These are phyloP conservation scores for Termitomyces titanicus DNA, from an alignment of 768 basidiomycete species.

Conservation along the genomic window DNA sequence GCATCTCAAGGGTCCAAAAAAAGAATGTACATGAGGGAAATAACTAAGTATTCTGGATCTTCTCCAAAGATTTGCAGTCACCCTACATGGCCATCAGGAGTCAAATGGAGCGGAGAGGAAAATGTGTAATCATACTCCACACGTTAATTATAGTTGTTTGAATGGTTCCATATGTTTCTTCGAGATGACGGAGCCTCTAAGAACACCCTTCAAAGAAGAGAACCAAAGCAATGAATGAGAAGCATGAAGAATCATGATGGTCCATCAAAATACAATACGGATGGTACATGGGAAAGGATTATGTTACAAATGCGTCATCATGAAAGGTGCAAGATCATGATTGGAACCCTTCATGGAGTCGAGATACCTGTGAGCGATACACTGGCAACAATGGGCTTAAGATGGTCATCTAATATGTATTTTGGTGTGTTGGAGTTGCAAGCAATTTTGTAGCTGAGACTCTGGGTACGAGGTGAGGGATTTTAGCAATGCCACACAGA, in stretches of 20 bases:
- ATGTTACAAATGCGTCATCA: constrained; percentile 4
- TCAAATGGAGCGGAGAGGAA: neutral
- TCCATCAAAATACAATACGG: neutral
- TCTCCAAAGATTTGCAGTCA: neutral
- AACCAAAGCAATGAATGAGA: too few relatives aligned
- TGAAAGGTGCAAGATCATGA: neutral
- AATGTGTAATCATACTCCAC: too few relatives aligned
- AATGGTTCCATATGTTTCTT: too few relatives aligned
- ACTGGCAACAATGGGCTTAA: constrained; percentile 41
- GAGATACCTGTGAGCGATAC: constrained; percentile 32
- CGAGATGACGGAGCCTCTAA: too few relatives aligned
- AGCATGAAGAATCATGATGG: too few relatives aligned
- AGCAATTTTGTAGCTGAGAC: constrained; percentile 34
- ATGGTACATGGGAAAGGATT: constrained; percentile 1
- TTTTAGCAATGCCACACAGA: constrained; percentile 7
- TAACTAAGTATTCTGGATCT: too few relatives aligned
- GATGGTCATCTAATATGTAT: constrained; percentile 39
- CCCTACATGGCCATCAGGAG: neutral
- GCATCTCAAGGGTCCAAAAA: too few relatives aligned
- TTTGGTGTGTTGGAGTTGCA: constrained; percentile 35
- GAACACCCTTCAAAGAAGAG: too few relatives aligned
- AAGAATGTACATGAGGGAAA: too few relatives aligned
- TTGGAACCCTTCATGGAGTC: neutral
- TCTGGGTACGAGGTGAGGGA: constrained; percentile 22
- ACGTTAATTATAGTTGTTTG: too few relatives aligned